Evolutionary conservation across 306 rosid species (phyloP), one percentile per base, ranked within the genome.

Genomic region (Lagenaria siceraria): DNA sequence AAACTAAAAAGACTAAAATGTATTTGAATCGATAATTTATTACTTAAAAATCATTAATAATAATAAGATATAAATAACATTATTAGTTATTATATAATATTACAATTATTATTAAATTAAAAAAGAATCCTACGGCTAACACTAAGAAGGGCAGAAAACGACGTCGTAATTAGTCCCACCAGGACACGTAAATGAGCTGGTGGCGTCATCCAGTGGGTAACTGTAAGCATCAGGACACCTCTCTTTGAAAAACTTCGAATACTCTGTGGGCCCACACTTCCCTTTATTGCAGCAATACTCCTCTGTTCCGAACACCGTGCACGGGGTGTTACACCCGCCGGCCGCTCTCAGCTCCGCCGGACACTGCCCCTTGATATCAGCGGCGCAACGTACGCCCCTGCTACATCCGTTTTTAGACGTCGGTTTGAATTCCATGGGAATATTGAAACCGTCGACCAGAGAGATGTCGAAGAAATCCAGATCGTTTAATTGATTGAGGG

Each of bases 371-470:
- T 46, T 75, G 33, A 82, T 75, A 10, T 78, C 73, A 1, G 35
- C 72, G 0, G 76, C 12, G 70, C 79, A 83, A 2, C 24, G 22
- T 13, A 68, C 72, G 14, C 69, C 76, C 0, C 17, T 27, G 51
- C 10, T n/a, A 59, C 79, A 78, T 13, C 61, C 43, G 0, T 6
- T 29, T 29, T 29, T 29, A 29, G 33, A 29, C 33, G 33, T 29
- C 33, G 33, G 81, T 14, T 81, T 68, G 5, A 82, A 66, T 17
- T 80, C 80, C 77, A 82, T 80, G 0, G 80, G 73, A 11, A 85
- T 76, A 38, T 85, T 85, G 58, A 85, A 85, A 36, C 88, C 88
- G n/a, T 78, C 69, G 8, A 78, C 69, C 0, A 85, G 69, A 4
- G 82, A 82, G 35, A 82, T 79, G 42, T 70, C 46, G 10, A 40